Conservation (phyloP, 2,329 filamentous ascomycete species). For the Exophiala sideris region DNA sequence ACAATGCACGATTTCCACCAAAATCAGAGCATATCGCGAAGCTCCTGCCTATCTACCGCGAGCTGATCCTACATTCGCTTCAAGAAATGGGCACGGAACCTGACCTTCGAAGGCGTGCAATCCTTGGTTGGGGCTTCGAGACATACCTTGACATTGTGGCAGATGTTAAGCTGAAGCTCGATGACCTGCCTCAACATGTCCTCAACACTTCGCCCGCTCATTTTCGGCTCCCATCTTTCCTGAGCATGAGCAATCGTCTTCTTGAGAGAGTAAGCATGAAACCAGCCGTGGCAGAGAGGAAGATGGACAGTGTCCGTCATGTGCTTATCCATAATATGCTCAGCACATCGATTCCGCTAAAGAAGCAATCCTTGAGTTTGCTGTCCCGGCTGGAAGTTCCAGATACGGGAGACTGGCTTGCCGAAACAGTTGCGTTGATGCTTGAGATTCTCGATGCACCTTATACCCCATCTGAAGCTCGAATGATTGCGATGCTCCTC, state of each 20-base stretch:
- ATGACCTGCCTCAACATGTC: not conserved
- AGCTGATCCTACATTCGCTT: constrained; percentile 4
- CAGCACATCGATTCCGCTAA: constrained; percentile 69
- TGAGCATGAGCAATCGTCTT: constrained; percentile 49
- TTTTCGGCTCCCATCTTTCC: constrained; percentile 59
- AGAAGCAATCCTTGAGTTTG: constrained; percentile 69
- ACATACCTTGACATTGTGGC: constrained; percentile 13
- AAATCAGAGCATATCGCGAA: not conserved
- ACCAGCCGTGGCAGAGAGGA: constrained; percentile 57
- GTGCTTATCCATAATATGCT: constrained; percentile 71
- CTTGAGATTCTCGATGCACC: constrained; percentile 76
- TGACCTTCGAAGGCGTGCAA: constrained; percentile 10
- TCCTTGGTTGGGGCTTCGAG: constrained; percentile 22
- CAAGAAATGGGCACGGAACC: constrained; percentile 1
- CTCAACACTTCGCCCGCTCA: constrained; percentile 4
- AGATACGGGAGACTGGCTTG: constrained; percentile 42
- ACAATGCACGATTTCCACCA: constrained; percentile 5
- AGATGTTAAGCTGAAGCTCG: not conserved
- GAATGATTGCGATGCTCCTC: constrained; percentile 79
- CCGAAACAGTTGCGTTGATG: constrained; percentile 60
- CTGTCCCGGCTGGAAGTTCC: constrained; percentile 59
- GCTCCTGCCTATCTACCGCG: constrained; percentile 3
- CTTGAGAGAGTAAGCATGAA: constrained; percentile 34
- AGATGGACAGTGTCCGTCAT: constrained; percentile 49
- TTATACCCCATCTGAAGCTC: constrained; percentile 69